phyloP scores from a whole-genome alignment of 1,284 basidiomycete genomes.

The Rhodotorula mucilaginosa region DNA sequence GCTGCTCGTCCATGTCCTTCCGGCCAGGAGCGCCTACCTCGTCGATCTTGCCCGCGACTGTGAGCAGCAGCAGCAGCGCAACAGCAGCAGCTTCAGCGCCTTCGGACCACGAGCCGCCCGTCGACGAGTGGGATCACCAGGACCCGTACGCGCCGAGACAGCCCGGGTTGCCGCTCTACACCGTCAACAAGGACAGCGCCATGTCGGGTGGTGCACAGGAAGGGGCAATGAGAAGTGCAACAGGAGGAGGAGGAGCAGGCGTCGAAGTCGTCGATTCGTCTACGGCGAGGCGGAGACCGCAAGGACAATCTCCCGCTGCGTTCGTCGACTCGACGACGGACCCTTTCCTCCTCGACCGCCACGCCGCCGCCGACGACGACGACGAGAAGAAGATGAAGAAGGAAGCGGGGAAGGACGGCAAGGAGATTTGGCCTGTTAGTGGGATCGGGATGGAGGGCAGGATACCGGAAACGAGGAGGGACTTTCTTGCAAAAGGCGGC shows the following conservation, averaged over 20 bases:
- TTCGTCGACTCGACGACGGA: not conserved
- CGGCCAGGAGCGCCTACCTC: too few species aligned
- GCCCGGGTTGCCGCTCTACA: constrained; percentile 36
- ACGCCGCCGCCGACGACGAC: not conserved
- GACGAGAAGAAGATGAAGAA: not conserved
- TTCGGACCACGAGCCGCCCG: not conserved
- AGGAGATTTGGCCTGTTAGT: constrained; percentile 24
- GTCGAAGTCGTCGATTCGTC: constrained; percentile 9
- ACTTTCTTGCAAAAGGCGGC: constrained; percentile 22
- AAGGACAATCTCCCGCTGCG: not conserved
- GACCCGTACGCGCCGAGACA: constrained; percentile 35
- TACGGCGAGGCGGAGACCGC: not conserved
- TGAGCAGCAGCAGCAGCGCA: too few species aligned
- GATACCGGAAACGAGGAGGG: constrained; percentile 27
- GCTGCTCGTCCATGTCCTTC: too few species aligned
- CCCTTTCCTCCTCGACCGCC: not conserved
- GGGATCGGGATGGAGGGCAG: constrained; percentile 39
- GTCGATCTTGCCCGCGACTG: too few species aligned
- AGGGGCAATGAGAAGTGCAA: not conserved
- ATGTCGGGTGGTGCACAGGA: not conserved
- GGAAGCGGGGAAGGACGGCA: constrained; percentile 19
- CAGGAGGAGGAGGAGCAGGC: not conserved
- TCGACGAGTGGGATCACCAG: not conserved
- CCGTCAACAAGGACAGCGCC: not conserved
- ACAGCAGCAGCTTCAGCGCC: not conserved